Conservation (phyloP, 805 yeast genomes). For the Yarrowia sp. region DNA sequence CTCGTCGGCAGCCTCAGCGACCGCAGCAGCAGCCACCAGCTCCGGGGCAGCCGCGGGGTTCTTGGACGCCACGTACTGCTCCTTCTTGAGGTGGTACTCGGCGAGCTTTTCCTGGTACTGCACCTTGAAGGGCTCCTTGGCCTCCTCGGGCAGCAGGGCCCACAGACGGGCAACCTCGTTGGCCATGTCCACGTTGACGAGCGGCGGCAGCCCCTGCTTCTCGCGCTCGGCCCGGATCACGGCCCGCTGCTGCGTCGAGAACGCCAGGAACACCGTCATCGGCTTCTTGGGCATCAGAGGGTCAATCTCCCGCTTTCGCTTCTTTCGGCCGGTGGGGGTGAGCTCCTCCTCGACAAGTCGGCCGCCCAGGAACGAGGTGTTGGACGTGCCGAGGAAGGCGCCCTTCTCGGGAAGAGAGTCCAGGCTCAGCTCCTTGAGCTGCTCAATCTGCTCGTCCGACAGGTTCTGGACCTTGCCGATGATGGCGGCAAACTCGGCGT, state of each 20-base stretch:
- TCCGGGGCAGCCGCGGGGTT: conserved; percentile 4
- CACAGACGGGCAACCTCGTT: conserved; percentile 80
- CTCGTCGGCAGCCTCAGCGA: conserved; percentile 3
- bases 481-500: conserved; percentile 26
- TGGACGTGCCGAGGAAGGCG: not conserved
- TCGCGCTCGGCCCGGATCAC: conserved; percentile 72
- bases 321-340: conserved; percentile 33
- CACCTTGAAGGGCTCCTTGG: conserved; percentile 22
- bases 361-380: not conserved
- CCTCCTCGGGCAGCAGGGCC: conserved; percentile 67
- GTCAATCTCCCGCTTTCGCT: conserved; percentile 54
- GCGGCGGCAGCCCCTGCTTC: conserved; percentile 63
- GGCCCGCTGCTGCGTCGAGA: conserved; percentile 75
- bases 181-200: conserved; percentile 78
- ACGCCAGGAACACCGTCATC: conserved; percentile 82
- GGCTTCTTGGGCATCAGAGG: conserved; percentile 97
- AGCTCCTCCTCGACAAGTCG: not conserved
- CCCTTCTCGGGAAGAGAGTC: conserved; percentile 18
- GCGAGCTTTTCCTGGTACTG: conserved; percentile 23
- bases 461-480: conserved; percentile 23
- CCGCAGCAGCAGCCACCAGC: conserved; percentile 4
- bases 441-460: conserved; percentile 6
- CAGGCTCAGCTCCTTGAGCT: conserved; percentile 30
- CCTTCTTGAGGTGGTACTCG: conserved; percentile 21
- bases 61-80: conserved; percentile 15